A percentile compares a stretch with the other conserved stretches of the same genome.
Evolutionary conservation across 768 basidiomycete species (phyloP).

Genomic region (Tubosaeta sp.): DNA sequence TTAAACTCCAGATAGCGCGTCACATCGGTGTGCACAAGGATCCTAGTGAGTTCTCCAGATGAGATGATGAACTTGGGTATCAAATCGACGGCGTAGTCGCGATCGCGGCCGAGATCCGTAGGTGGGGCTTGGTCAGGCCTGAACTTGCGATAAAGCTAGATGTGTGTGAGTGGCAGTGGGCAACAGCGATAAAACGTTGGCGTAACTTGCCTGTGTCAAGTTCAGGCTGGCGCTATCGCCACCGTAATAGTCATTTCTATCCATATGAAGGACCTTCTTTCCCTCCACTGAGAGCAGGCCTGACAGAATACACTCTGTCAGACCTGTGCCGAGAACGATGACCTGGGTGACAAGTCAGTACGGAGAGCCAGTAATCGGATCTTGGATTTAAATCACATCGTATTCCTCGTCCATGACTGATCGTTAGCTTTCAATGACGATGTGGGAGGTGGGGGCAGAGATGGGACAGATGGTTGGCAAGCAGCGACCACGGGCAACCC

Average conservation of each 20-base stretch:
- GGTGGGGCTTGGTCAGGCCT: conserved; percentile 73
- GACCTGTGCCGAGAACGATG: conserved; percentile 91
- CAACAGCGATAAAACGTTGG: conserved; percentile 1
- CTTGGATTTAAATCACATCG: conserved; percentile 55
- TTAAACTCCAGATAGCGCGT: conserved; percentile 99
- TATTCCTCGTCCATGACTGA: conserved; percentile 96
- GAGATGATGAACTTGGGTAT: conserved; percentile 99
- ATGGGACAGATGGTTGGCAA: conserved; percentile 13
- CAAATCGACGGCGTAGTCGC: conserved; percentile 97
- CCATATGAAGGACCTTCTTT: conserved; percentile 99
- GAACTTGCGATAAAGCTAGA: conserved; percentile 94
- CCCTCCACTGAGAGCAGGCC: conserved; percentile 98
- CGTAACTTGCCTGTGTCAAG: conserved; percentile 77
- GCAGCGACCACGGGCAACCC: conserved; percentile 7
- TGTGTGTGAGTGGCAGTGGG: conserved; percentile 15
- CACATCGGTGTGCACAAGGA: conserved; percentile 98
- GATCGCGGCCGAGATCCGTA: conserved; percentile 85
- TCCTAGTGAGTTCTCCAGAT: conserved; percentile 94
- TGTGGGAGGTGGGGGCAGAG: conserved; percentile 4
- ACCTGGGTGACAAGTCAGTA: conserved; percentile 45
- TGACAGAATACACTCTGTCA: conserved; percentile 98
- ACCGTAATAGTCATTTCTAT: conserved; percentile 98
- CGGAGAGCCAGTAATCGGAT: conserved; percentile 11
- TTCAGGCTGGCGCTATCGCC: conserved; percentile 97
- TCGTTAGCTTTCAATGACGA: conserved; percentile 11